Evolutionary conservation across 352 stramenopile genomes (phyloP), one percentile per base, ranked within the genome.

Genomic region (Phytophthora sp.): DNA sequence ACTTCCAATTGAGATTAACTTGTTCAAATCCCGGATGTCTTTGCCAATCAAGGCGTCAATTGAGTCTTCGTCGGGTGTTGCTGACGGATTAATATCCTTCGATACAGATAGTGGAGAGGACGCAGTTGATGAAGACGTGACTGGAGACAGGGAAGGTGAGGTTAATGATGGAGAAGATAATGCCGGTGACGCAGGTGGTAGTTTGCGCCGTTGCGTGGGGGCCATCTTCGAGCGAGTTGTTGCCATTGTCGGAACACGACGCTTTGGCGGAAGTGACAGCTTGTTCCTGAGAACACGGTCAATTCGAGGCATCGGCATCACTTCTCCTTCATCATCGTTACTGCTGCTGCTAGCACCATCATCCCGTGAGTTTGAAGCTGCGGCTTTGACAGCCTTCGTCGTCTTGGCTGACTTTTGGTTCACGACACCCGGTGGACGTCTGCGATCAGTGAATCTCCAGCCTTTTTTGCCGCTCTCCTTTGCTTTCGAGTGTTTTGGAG

Each of bases 221-320:
- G 26, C 17, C 43, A 21, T 7, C 17, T 28, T 53, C 15, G 41
- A 42, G 15, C 31, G 32, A 60, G 64, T n/a, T 35, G 30, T n/a
- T 41, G 35, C 50, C 23, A 46, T 9, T 42, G 43, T 20, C 35
- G 51, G 18, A 39, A 13, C 15, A 21, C 62, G 37, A 50, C 31
- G 59, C 23, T 66, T 73, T 24, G 57, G 21, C 7, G 54, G 24
- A 9, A 86, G 35, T 6, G 77, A 76, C 15, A 76, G 69, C 60
- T 82, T 87, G 28, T 76, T 67, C 17, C 57, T 72, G 0, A 79
- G 69, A n/a, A 69, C 37, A 11, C 82, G 55, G 0, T 68, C 74
- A 21, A 87, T 62, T 30, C 82, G 78, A 4, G 80, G 80, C 76
- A 86, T 83, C 4, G 77, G 77, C 13, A 54, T 75, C 18, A 88